Base-by-base conservation (phyloP, 371 early-diverging fungal species). In the Haplosporangium sp. region DNA sequence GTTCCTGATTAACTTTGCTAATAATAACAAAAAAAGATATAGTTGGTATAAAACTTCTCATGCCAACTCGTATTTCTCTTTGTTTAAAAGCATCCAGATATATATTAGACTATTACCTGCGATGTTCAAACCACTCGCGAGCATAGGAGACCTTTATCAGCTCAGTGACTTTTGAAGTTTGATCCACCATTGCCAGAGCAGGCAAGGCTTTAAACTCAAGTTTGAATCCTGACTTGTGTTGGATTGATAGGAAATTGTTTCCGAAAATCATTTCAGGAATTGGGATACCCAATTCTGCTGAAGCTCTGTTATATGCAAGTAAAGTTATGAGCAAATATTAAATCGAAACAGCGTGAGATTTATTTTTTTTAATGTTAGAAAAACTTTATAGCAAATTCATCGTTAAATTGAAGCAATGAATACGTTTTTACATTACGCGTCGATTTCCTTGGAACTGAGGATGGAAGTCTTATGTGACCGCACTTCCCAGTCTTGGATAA, bases 221-320 rank as follows among this genome's bases (percentile, higher is more conserved):
- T n/a, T 83, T 58, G 45, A 91, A 77, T 8, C 87, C 89, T 34
- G 71, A 69, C 57, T 81, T 69, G 50, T 90, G 84, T 20, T 82
- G 57, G 38, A 92, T 63, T 4, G 77, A 78, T 27, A 95, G 85
- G 65, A 83, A 83, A 84, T 94, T 96, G 83, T 92, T 91, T 47
- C 96, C 96, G 90, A 97, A 97, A 45, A 95, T 92, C 98, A 96
- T 96, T 84, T 96, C 96, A n/a, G 98, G 97, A 19, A 93, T 87
- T 40, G 94, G 94, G 63, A 96, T 87, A 1, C 90, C 90, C 59
- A 94, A 82, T 11, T 86, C 87, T 62, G 88, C 87, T 63, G 88
- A 85, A 13, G 88, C 82, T 48, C 91, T 91, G 20, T 17, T 17
- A 39, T 2, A 37, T 40, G 15, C 1, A 27, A 27, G 27, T 27